phyloP scores from a whole-genome alignment of 2,329 filamentous ascomycete species.

The Epichloe elymi region DNA sequence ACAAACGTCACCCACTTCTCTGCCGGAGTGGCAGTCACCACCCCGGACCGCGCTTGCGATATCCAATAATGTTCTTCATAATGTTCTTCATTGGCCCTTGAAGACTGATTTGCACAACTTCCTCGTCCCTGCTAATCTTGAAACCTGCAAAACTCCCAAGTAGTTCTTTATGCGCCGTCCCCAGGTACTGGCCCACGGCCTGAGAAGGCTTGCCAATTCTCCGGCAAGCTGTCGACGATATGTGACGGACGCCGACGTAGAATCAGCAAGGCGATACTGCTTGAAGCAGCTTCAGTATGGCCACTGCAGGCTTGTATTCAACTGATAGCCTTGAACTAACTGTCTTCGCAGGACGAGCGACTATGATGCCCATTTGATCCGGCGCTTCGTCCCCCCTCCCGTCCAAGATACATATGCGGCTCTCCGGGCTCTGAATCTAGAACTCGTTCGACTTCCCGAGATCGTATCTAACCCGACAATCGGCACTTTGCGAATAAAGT shows the following conservation, averaged over 20 bases:
- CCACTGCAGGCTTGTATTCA: no score
- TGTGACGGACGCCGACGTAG: conserved; percentile 37
- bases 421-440: conserved; percentile 83
- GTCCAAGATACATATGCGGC: conserved; percentile 77
- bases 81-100: conserved; percentile 9
- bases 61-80: conserved; percentile 8
- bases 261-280: conserved; percentile 41
- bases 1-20: conserved; percentile 9
- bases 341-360: conserved; percentile 57
- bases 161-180: conserved; percentile 24
- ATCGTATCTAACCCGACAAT: conserved; percentile 79
- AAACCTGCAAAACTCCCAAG: background rate
- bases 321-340: conserved; percentile 4
- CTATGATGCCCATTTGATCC: conserved; percentile 74
- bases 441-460: conserved; percentile 81
- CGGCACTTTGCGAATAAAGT: conserved; percentile 80
- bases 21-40: background rate
- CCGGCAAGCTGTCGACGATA: conserved; percentile 25
- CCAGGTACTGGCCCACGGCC: conserved; percentile 22
- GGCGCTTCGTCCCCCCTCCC: conserved; percentile 68
- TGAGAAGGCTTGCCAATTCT: conserved; percentile 21
- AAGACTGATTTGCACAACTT: background rate
- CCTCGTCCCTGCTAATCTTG: background rate
- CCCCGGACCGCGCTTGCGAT: background rate
- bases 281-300: conserved; percentile 36